Base-by-base conservation (phyloP, 129 eudicot genomes). In the Flaveria ramosissima region DNA sequence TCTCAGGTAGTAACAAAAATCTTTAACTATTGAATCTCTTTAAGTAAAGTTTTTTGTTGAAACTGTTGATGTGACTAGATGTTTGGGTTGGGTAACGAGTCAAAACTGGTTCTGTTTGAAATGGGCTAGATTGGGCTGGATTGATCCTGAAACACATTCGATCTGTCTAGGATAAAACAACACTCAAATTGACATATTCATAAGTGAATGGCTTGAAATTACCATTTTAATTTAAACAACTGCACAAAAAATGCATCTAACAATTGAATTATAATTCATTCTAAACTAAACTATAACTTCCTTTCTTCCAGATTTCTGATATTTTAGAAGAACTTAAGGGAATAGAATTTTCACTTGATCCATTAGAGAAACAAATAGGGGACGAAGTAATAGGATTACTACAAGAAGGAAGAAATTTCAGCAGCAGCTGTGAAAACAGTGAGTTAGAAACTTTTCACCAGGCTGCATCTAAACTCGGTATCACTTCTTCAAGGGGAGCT, bases 371-470 rank as follows among this genome's bases (percentile, higher is more conserved):
- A 73, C 97, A 90, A 84, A 84, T 90, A 50, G 98, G 97, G 59
- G 97, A 93, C 19, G 97, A 90, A 68, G 80, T 93, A 68, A 93
- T 93, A 63, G 82, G 87, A 27, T 79, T 93, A 66, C 85, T 93
- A 50, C 98, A 93, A 83, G 96, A 93, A 82, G 97, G 98, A 43
- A 85, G 86, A 77, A 85, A 81, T 77, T 82, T 93, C 72, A 87
- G 82, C 83, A 89, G 78, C 84, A 86, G 55, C 63, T 80, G 86
- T 78, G 96, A 93, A 76, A 84, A 56, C 23, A 84, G 83, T 68
- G 96, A 93, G 81, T 91, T 93, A 56, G 97, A 93, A 71, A 83
- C 88, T 16, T 93, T 93, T 73, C 97, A 90, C 82, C 98, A 90
- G 62, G 97, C 98, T 80, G 97, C 97, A 81, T 60, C 86, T 1